Base-by-base conservation (phyloP, 1,139 yeast species). In the Yueomyces sp. region DNA sequence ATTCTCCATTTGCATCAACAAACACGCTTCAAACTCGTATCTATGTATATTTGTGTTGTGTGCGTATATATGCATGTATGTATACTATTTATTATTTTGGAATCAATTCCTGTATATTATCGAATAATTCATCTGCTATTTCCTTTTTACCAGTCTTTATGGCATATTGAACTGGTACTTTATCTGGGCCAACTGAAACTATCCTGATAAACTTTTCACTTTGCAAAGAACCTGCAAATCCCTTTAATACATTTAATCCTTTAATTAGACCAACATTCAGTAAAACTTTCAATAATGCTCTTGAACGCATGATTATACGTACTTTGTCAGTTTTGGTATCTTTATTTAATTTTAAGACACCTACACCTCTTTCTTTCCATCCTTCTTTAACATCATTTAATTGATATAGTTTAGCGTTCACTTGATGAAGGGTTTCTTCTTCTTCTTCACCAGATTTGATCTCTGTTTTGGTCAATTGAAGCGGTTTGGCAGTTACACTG, bases 331-430 rank as follows among this genome's bases (percentile, higher is more conserved):
- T 53, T 39, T 48, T 51, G 38, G 52, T 50, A 44, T 64, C 42
- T 64, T 74, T 73, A 61, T 91, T 91, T 36, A 93, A 73, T 60
- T 85, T 95, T 19, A 93, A 65, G 3, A 78, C 74, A 1, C 99
- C 99, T 36, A 82, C 72, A 19, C 98, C 99, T 54, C 95, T 75
- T 62, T 93, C 98, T 60, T 84, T 91, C 98, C 99, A 93, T 1
- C 96, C 96, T 29, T 72, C 75, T 9, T 72, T 62, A 1, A 82
- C 71, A 37, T 75, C 71, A 1, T 79, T 65, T 36, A 89, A 66
- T 42, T 80, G 85, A 58, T 87, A 93, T 25, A 91, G 66, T 58
- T 89, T 86, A 11, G 94, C 87, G 37, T 81, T 78, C 39, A 82
- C 72, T 37, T 76, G 75, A 59, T 76, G 85, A 7, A 80, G 63